These are phyloP conservation scores for Starmera dryadoides DNA, from an alignment of 805 yeast genomes.

Conservation along the genomic window DNA sequence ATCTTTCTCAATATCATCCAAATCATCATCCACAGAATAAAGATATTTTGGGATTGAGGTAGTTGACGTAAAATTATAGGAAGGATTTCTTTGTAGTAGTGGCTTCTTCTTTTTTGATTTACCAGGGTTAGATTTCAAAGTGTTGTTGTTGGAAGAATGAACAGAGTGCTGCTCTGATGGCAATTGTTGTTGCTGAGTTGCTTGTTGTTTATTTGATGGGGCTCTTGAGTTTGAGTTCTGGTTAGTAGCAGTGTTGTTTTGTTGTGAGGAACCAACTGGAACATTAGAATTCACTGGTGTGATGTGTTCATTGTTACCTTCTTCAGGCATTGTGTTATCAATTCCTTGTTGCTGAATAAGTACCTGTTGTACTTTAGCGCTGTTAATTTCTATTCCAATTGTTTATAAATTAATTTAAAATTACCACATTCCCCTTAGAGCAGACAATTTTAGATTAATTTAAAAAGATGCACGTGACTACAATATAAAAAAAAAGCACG, in stretches of 20 bases:
- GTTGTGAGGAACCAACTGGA: not conserved
- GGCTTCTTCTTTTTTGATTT: slow-evolving; percentile 18
- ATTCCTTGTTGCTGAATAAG: too few species aligned
- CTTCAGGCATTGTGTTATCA: not conserved
- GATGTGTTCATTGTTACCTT: not conserved
- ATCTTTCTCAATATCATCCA: slow-evolving; percentile 61
- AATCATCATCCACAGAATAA: slow-evolving; percentile 79
- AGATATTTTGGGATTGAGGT: slow-evolving; percentile 25
- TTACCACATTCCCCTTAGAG: too few species aligned
- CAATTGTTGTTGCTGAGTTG: not conserved
- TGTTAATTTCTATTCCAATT: too few species aligned
- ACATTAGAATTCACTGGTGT: not conserved
- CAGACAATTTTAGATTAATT: too few species aligned
- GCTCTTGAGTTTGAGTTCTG: not conserved
- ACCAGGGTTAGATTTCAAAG: slow-evolving; percentile 1
- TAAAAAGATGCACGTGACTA: too few species aligned
- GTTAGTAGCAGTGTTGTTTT: not conserved
- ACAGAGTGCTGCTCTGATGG: not conserved
- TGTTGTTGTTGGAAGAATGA: slow-evolving; percentile 9
- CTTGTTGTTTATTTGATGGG: not conserved
- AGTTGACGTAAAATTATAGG: slow-evolving; percentile 7
- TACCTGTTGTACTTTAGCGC: too few species aligned
- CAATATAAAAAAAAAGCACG: too few species aligned
- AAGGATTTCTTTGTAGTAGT: slow-evolving; percentile 11
- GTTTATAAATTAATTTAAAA: too few species aligned